These are phyloP conservation scores for Dactylellina parvicollis DNA, from an alignment of 2,329 filamentous ascomycete species.

Conservation along the genomic window DNA sequence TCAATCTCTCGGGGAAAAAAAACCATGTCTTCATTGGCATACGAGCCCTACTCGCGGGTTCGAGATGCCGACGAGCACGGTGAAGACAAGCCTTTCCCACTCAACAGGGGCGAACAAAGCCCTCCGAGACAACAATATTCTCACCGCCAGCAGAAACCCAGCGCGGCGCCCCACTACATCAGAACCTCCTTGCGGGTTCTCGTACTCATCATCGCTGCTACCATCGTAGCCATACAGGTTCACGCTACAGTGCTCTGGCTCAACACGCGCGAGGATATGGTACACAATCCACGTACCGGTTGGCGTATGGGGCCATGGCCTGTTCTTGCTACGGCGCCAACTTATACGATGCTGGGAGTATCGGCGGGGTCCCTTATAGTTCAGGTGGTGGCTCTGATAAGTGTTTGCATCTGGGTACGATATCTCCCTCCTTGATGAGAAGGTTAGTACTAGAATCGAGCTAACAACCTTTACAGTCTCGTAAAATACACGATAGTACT, in stretches of 20 bases:
- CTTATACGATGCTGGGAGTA: background rate
- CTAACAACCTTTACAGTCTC: background rate
- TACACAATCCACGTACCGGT: background rate
- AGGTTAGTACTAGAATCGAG: background rate
- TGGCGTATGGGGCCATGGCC: conserved; percentile 7
- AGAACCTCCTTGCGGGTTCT: background rate
- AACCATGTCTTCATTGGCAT: background rate
- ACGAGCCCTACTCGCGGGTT: background rate
- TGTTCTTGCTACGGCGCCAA: background rate
- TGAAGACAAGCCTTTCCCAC: background rate
- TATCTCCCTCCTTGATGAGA: background rate
- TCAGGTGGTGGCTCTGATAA: background rate
- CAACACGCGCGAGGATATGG: background rate
- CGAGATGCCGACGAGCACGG: background rate
- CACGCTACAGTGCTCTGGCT: background rate
- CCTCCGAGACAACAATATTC: background rate
- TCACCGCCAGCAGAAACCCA: background rate
- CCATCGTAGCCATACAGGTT: background rate
- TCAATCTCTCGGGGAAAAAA: background rate
- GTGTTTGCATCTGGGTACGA: conserved; percentile 3
- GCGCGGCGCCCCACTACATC: background rate
- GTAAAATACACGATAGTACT: background rate
- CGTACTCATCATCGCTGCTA: background rate
- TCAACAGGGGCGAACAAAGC: background rate
- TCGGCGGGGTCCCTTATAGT: background rate